Evolutionary conservation across 202 grass and related monocot genomes (phyloP), one percentile per base, ranked within the genome.

Genomic region (Elaeis oleifera): DNA sequence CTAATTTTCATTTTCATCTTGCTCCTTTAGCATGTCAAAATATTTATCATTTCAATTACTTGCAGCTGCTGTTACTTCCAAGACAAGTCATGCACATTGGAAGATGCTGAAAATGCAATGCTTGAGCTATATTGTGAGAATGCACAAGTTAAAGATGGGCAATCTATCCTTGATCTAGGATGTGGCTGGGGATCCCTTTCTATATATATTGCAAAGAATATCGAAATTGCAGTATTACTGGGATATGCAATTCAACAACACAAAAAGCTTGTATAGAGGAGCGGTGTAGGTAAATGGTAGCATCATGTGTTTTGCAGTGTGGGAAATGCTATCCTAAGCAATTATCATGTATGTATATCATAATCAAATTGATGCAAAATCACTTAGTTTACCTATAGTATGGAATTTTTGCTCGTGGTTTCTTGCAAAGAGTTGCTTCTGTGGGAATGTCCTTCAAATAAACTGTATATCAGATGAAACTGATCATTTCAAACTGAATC

Each of bases 121-220:
- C 3, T 97, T 77, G 88, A 86, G 23, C 61, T 97, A 54, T 97
- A 89, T 5, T 91, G 92, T 29, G 82, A 91, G 77, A 91, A 87
- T 62, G 76, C 81, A 54, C 74, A 91, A 16, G 9, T 97, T 29
- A 81, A 84, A 64, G 92, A 97, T 88, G 84, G 84, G 1, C 87
- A 91, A 58, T 85, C 48, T 16, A n/a, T 97, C 27, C 88, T 97
- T 8, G 92, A 97, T 52, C 75, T 97, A 25, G 92, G 92, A 36
- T 97, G 92, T 61, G 92, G 92, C 18, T 97, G 92, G 88, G 92
- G 92, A 17, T 97, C 92, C 57, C 69, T 97, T 68, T 89, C 88
- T 54, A 24, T 92, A 6, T 76, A 85, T 67, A 68, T 91, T 28
- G 84, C 84, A 36, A 91, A 91, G 84, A 89, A 72, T 86, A 86